Evolutionary conservation across 2,329 filamentous ascomycete species (phyloP).

Genomic region (Aspergillus sp.): DNA sequence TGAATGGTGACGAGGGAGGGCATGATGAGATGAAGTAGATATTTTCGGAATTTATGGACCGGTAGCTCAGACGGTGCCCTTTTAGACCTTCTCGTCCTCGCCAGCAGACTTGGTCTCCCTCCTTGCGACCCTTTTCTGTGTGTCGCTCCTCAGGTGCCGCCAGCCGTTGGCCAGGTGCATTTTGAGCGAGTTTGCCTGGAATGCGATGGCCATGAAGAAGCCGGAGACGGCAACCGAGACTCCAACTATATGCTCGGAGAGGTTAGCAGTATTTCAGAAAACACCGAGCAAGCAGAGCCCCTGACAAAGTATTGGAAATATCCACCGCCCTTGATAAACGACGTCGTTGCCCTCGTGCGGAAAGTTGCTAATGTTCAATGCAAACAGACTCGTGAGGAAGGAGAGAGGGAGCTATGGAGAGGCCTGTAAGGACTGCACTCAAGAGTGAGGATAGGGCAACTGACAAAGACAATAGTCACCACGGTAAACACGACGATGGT

Average conservation of each 20-base stretch:
- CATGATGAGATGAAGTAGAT: background rate
- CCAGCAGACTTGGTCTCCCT: background rate
- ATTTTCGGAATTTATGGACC: background rate
- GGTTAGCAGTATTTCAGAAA: background rate
- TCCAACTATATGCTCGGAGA: background rate
- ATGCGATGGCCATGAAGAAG: background rate
- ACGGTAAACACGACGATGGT: conserved; percentile 27
- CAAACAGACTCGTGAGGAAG: conserved; percentile 24
- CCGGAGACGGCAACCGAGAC: background rate
- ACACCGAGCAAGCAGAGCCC: background rate
- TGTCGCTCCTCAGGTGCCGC: background rate
- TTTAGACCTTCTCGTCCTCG: background rate
- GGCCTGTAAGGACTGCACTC: background rate
- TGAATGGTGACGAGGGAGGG: background rate
- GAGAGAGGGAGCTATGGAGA: conserved; percentile 20
- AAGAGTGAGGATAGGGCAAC: background rate
- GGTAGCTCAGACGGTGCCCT: background rate
- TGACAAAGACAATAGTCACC: conserved; percentile 25
- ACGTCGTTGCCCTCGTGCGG: conserved; percentile 18
- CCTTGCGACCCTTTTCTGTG: background rate
- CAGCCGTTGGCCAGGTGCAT: background rate
- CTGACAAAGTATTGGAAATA: conserved; percentile 27
- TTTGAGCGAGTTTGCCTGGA: background rate
- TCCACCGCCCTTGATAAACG: conserved; percentile 14
- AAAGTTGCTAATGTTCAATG: conserved; percentile 23